Base-by-base conservation (phyloP, 2,329 filamentous ascomycete species). In the Ophiobolus disseminans region DNA sequence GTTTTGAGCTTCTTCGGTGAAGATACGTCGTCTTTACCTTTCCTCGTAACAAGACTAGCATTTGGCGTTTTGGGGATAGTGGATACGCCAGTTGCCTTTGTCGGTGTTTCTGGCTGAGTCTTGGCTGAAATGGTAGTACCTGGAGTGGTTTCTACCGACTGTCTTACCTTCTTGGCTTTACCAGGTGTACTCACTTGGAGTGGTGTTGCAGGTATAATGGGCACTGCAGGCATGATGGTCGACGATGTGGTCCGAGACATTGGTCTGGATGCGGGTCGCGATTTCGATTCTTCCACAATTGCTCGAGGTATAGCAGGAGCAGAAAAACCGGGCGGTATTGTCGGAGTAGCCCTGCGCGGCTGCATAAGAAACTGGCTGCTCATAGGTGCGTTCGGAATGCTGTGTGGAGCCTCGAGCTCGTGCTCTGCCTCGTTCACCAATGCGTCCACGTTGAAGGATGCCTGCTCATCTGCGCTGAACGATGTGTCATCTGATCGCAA, bases 361-460 rank as follows among this genome's bases (percentile, higher is more conserved):
- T 73, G 71, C 31, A 70, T 63, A 25, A 72, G 55, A 16, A 66
- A 57, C 7, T 66, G 68, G 37, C 49, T 50, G 16, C 45, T 42
- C 28, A 69, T 32, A 8, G 62, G 55, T 14, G 57, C 62, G 23
- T 44, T 51, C 19, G 57, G 52, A 30, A 44, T 48, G 14, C 28
- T 53, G 21, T 52, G 82, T 75, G 49, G 41, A 41, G 53, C 58
- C 55, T 63, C 63, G 23, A 57, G 50, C 4, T 72, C 66, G 16
- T 56, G 53, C 6, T 72, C 66, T 22, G 55, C 53, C 35, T 90
- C 87, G 17, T 85, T 83, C 10, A 90, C 86, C 3, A 90, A 74
- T 3, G 85, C 85, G 66, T 89, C 86, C 31, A 90, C 83, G n/a
- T 82, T 86, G 34, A 78, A 78, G 2, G 78, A 80, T 10, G 81